phyloP scores from a whole-genome alignment of 148 eudicot species.

The Spergularia marina region DNA sequence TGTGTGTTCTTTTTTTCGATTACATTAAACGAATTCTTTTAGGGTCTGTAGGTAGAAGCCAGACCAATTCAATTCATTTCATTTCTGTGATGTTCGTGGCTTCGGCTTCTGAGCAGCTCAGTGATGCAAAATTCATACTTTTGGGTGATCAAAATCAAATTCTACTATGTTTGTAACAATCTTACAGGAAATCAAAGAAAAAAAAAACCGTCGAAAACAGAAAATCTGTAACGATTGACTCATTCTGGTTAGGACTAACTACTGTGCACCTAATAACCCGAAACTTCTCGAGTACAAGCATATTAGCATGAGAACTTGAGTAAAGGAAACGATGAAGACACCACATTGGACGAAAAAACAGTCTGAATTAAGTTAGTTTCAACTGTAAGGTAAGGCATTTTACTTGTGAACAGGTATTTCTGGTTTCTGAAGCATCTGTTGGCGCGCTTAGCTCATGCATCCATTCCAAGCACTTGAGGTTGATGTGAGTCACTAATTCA shows the following conservation, averaged over 20 bases:
- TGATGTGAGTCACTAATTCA: too few relatives aligned
- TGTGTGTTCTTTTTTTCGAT: not conserved
- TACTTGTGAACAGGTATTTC: not conserved
- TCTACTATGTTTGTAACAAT: not conserved
- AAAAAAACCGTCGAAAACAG: not conserved
- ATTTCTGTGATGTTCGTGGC: slow-evolving; percentile 14
- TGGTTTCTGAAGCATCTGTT: not conserved
- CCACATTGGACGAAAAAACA: not conserved
- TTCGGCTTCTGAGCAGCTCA: slow-evolving; percentile 21
- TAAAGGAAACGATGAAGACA: not conserved
- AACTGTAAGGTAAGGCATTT: not conserved
- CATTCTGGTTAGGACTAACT: too few relatives aligned
- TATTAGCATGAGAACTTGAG: not conserved
- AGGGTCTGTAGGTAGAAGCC: slow-evolving; percentile 23
- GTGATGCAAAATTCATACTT: slow-evolving; percentile 15
- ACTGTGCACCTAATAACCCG: not conserved
- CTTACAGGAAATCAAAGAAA: not conserved
- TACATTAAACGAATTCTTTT: not conserved
- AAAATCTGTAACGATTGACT: not conserved
- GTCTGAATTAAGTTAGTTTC: not conserved
- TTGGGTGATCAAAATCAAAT: not conserved
- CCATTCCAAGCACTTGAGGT: too few relatives aligned
- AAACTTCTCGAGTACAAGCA: not conserved
- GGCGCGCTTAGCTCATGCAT: not conserved
- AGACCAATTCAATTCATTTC: slow-evolving; percentile 16